Conservation (phyloP, 2,329 filamentous ascomycete species). For the Colletotrichum sansevieriae region DNA sequence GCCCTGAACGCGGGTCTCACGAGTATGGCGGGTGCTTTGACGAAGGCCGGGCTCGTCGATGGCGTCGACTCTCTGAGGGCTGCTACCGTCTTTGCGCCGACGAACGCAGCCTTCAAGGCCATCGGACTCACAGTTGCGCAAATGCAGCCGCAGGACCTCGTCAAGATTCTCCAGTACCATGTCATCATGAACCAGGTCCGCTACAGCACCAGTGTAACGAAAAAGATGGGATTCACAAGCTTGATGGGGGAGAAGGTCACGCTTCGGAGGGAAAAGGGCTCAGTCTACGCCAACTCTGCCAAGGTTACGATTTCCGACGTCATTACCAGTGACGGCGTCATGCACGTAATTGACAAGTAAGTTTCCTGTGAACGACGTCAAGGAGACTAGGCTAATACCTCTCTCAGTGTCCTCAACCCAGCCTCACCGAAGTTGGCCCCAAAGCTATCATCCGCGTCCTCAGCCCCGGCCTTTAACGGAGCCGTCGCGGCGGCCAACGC, state of each 20-base stretch:
- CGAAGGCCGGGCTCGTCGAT: conserved; percentile 57
- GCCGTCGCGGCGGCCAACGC: conserved; percentile 60
- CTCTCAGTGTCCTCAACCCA: conserved; percentile 54
- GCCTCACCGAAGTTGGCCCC: conserved; percentile 47
- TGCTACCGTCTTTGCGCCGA: conserved; percentile 73
- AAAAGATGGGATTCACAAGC: conserved; percentile 45
- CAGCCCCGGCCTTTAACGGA: conserved; percentile 65
- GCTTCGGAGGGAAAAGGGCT: conserved; percentile 55
- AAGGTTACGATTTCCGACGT: conserved; percentile 64
- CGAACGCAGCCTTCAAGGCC: conserved; percentile 68
- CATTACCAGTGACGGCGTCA: conserved; percentile 67
- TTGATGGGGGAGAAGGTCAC: conserved; percentile 52
- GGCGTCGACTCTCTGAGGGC: conserved; percentile 50
- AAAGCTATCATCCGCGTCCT: conserved; percentile 54
- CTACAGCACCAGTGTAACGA: conserved; percentile 26
- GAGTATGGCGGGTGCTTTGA: conserved; percentile 49
- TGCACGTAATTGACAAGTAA: conserved; percentile 70
- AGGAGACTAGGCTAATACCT: conserved; percentile 42
- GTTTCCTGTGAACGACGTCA: conserved; percentile 46
- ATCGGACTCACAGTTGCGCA: conserved; percentile 65
- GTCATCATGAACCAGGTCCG: conserved; percentile 66
- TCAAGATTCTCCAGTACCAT: conserved; percentile 72
- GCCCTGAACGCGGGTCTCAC: conserved; percentile 65
- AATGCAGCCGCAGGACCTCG: conserved; percentile 61
- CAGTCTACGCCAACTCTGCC: conserved; percentile 65